Evolutionary conservation across 345 rosid genomes (phyloP).

Genomic region (thale cress (Arabidopsis thaliana)): DNA sequence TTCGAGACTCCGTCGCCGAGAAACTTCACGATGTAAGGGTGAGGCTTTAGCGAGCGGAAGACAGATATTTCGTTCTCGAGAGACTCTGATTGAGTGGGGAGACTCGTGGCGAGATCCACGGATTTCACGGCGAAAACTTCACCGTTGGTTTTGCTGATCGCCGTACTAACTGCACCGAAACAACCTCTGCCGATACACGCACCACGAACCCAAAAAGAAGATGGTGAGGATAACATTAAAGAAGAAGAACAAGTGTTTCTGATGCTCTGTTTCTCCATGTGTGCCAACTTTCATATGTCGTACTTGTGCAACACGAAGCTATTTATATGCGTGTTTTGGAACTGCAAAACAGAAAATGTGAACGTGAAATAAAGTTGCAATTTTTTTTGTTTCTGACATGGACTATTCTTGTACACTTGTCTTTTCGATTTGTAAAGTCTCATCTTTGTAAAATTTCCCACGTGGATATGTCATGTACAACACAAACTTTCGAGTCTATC

Average conservation of each 20-base stretch:
- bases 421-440: conserved; percentile 22
- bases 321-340: conserved; percentile 34
- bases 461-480: conserved; percentile 41
- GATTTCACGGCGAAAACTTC: conserved; percentile 66
- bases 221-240: conserved; percentile 33
- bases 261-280: conserved; percentile 34
- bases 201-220: conserved; percentile 56
- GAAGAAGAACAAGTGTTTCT: conserved; percentile 38
- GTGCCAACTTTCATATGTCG: conserved; percentile 30
- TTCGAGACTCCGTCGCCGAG: conserved; percentile 60
- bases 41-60: conserved; percentile 57
- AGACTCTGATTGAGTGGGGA: conserved; percentile 45
- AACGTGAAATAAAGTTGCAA: conserved; percentile 40
- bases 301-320: conserved; percentile 2
- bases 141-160: conserved; percentile 46
- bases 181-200: conserved; percentile 61
- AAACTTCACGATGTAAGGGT: conserved; percentile 53
- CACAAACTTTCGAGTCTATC: conserved; percentile 41
- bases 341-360: conserved; percentile 28
- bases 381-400: conserved; percentile 35
- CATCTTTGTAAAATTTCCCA: conserved; percentile 32
- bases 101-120: conserved; percentile 50
- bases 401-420: conserved; percentile 36
- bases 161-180: conserved; percentile 60
- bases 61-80: conserved; percentile 66